A percentile compares a stretch with the other conserved stretches of the same genome.
Conservation (phyloP, 2,329 filamentous ascomycete species). For the Cordyceps tenuipes region DNA sequence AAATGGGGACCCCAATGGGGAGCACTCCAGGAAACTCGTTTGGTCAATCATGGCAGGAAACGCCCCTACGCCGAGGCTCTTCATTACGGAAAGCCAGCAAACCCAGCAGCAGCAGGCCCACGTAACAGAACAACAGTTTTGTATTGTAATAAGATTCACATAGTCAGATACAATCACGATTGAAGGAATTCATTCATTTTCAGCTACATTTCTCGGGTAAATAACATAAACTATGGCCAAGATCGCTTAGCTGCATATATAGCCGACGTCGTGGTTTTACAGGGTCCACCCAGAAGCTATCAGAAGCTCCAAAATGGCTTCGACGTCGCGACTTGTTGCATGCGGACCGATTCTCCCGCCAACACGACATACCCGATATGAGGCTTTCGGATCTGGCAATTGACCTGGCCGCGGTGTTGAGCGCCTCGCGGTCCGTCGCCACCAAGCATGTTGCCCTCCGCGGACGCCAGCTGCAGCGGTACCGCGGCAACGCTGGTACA, state of each 20-base stretch:
- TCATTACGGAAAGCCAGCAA: constrained; percentile 28
- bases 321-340: constrained; percentile 1
- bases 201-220: neutral
- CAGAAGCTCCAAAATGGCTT: neutral
- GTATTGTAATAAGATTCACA: neutral
- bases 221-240: neutral
- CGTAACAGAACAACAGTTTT: neutral
- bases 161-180: neutral
- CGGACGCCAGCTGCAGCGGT: constrained; percentile 43
- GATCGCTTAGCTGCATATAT: constrained; percentile 11
- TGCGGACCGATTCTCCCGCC: constrained; percentile 16
- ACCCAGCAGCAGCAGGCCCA: constrained; percentile 2
- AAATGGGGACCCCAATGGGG: constrained; percentile 41
- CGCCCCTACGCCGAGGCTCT: constrained; percentile 29
- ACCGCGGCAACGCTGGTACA: constrained; percentile 34
- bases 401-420: constrained; percentile 62
- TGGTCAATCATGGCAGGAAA: constrained; percentile 22
- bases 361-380: constrained; percentile 31
- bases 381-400: constrained; percentile 56
- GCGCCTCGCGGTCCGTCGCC: constrained; percentile 61
- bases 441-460: constrained; percentile 53
- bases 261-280: neutral
- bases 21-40: constrained; percentile 26
- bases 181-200: neutral
- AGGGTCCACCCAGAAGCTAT: neutral